Evolutionary conservation across 2,329 filamentous ascomycete genomes (phyloP).

Genomic region (Colletotrichum shisoi): DNA sequence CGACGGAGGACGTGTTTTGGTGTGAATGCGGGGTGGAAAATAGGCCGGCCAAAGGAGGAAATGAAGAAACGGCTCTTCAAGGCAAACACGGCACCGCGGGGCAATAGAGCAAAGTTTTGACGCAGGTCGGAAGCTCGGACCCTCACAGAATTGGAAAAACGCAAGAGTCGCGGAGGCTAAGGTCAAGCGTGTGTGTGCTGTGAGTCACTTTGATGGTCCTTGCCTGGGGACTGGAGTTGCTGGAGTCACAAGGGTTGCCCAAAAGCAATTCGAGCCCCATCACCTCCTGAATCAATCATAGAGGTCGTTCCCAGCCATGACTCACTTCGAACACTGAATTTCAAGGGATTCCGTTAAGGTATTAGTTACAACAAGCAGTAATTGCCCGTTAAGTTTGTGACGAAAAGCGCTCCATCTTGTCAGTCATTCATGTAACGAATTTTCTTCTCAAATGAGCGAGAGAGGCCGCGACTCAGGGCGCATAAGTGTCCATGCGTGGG

Average conservation of each 20-base stretch:
- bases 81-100: conserved; percentile 15
- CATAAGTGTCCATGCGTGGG: conserved; percentile 13
- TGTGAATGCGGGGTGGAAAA: conserved; percentile 9
- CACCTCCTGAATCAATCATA: too few species aligned
- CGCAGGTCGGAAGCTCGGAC: conserved; percentile 32
- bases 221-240: neutral
- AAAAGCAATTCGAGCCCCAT: too few species aligned
- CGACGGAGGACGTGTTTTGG: conserved; percentile 1
- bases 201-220: conserved; percentile 11
- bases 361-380: too few species aligned
- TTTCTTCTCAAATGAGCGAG: conserved; percentile 1
- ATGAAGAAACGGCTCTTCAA: conserved; percentile 33
- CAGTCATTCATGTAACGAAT: neutral
- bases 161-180: neutral
- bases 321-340: too few species aligned
- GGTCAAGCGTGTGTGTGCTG: neutral
- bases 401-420: neutral
- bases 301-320: too few species aligned
- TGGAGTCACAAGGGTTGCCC: neutral
- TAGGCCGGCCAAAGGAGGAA: conserved; percentile 19
- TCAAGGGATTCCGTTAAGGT: too few species aligned
- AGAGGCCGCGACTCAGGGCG: conserved; percentile 3
- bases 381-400: too few species aligned
- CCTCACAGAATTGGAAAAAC: conserved; percentile 14
- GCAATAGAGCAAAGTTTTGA: conserved; percentile 31